Evolutionary conservation across 768 basidiomycete genomes (phyloP), one percentile per base, ranked within the genome.

Genomic region (Mycena pura): DNA sequence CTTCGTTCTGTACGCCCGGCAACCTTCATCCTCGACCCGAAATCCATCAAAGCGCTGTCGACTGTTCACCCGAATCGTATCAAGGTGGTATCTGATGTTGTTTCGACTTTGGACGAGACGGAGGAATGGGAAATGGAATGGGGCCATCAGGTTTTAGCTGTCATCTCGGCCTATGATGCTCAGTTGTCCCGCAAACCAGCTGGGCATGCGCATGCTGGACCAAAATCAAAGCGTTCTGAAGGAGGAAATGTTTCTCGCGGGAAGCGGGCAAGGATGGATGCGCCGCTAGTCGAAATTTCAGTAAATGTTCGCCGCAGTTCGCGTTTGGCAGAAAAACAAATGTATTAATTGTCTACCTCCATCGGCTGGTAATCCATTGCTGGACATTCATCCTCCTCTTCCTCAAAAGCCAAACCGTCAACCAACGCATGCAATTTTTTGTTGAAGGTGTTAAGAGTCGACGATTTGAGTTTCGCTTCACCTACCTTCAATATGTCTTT

Each of bases 371-470:
- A 60, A 38, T 38, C 40, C 19, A 55, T n/a, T 5, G 51, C 19
- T 0, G 70, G 50, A 8, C 70, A 19, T 5, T 73, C 70, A 52
- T 75, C 72, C 4, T 43, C 64, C 25, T 75, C 73, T 9, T n/a
- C 24, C 13, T 66, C 52, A 25, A 60, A 50, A 8, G 38, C 46
- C 9, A 29, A 44, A 31, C 60, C 70, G 15, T 2, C 41, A 28
- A 68, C 55, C 57, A 72, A 45, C 1, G 39, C 55, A 5, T 22
- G 1, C 1, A 74, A 55, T 21, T 76, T 77, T 51, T 71, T 71
- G 57, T 78, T 78, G 64, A 77, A 77, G 7, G 64, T 73, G 1
- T 63, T 60, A 0, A 78, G 57, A 2, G 73, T 72, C 0, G 69
- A 63, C 0, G 68, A 66, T 41, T 66, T 61, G 10, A 75, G 65